Percentiles rank a stretch among this genome's conserved stretches.
These are phyloP conservation scores for Microstroma glucosiphilum DNA, from an alignment of 1,284 basidiomycete genomes.

Conservation along the genomic window DNA sequence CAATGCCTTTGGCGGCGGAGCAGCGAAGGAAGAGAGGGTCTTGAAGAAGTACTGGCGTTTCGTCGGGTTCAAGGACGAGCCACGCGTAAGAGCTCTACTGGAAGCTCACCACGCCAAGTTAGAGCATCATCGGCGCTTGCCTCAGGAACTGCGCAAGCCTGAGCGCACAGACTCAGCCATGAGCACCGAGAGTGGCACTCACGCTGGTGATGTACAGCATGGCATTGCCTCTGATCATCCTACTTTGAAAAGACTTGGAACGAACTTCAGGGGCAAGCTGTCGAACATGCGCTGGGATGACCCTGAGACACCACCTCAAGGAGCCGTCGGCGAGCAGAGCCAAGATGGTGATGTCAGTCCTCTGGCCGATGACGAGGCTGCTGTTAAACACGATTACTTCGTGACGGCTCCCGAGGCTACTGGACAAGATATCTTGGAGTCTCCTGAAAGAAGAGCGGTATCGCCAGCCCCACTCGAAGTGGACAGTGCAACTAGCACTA, in stretches of 20 bases:
- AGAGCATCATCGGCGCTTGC: not conserved
- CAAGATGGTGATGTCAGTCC: conserved; percentile 1
- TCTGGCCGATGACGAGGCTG: not conserved
- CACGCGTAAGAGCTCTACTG: conserved; percentile 34
- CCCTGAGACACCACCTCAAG: not conserved
- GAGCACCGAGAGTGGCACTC: not conserved
- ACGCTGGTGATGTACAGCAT: conserved; percentile 27
- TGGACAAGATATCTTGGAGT: not conserved
- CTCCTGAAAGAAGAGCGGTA: not conserved
- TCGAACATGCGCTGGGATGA: not conserved
- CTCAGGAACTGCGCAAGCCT: not conserved
- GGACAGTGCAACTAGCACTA: not conserved
- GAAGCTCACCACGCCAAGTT: conserved; percentile 35
- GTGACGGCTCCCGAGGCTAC: not conserved
- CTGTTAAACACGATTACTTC: not conserved
- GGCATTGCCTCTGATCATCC: conserved; percentile 20
- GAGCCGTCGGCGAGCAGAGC: not conserved
- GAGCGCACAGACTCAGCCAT: conserved; percentile 3
- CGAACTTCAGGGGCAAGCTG: conserved; percentile 17
- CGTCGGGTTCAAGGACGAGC: conserved; percentile 47
- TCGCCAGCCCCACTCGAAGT: not conserved
- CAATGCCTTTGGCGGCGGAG: conserved; percentile 14
- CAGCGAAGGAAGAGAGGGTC: conserved; percentile 39
- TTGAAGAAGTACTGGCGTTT: conserved; percentile 52
- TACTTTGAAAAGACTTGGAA: conserved; percentile 30